These are phyloP conservation scores for Suillus subluteus DNA, from an alignment of 768 basidiomycete species.

Conservation along the genomic window DNA sequence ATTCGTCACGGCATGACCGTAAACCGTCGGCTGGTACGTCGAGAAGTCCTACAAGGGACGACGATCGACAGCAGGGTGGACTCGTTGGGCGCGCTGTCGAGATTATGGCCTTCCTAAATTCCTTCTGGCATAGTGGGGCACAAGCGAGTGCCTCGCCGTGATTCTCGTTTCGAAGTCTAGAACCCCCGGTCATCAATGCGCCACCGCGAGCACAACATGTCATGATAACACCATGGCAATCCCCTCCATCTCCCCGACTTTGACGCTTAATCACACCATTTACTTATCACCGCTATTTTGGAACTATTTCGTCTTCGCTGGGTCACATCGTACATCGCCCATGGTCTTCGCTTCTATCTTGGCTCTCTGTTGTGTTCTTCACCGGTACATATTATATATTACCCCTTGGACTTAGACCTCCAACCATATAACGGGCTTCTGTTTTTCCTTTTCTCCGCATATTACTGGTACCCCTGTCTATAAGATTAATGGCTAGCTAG, in stretches of 20 bases:
- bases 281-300: constrained; percentile 36
- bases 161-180: constrained; percentile 8
- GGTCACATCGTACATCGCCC: constrained; percentile 13
- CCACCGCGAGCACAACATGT: background rate
- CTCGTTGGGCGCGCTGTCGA: constrained; percentile 70
- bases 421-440: constrained; percentile 12
- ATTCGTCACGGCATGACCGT: constrained; percentile 19
- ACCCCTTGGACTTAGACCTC: constrained; percentile 28
- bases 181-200: background rate
- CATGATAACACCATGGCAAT: background rate
- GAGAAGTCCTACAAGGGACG: constrained; percentile 32
- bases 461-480: constrained; percentile 23
- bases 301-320: constrained; percentile 28
- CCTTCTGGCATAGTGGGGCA: constrained; percentile 49
- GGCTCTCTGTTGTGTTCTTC: background rate
- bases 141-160: constrained; percentile 26
- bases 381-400: constrained; percentile 27
- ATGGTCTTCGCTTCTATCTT: background rate
- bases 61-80: constrained; percentile 37
- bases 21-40: constrained; percentile 23
- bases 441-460: constrained; percentile 12
- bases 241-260: background rate
- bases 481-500: constrained; percentile 29
- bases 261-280: background rate
- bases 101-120: constrained; percentile 78